Evolutionary conservation across 1,284 basidiomycete genomes (phyloP).

Genomic region (Chalciporus sp.): DNA sequence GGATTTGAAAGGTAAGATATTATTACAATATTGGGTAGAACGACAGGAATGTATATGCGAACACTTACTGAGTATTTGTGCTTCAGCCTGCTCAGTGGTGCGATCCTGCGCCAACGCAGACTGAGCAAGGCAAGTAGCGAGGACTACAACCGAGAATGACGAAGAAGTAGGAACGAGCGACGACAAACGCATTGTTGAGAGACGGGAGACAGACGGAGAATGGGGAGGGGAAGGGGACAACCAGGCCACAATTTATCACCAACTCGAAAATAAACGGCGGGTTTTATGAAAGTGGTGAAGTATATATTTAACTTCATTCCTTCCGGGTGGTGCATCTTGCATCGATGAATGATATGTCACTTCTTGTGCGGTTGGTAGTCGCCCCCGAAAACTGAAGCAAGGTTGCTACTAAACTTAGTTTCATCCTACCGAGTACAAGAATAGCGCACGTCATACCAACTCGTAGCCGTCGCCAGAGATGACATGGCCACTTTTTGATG

Average conservation of each 20-base stretch:
- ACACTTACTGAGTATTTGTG: conserved; percentile 35
- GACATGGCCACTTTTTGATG: background rate
- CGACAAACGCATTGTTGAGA: conserved; percentile 18
- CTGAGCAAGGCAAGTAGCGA: background rate
- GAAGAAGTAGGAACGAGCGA: conserved; percentile 21
- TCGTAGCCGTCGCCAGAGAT: too few relatives aligned
- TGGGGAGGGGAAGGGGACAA: too few relatives aligned
- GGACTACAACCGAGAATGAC: conserved; percentile 4
- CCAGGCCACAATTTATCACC: too few relatives aligned
- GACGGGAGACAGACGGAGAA: background rate
- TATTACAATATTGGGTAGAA: background rate
- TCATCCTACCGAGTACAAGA: background rate
- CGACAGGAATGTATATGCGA: background rate
- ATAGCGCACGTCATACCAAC: background rate
- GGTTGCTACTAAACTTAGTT: background rate
- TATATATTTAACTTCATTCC: too few relatives aligned
- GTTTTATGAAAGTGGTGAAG: too few relatives aligned
- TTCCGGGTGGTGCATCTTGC: too few relatives aligned
- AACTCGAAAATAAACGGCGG: too few relatives aligned
- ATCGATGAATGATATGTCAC: background rate
- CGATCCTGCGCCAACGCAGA: conserved; percentile 28
- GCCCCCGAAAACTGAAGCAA: too few relatives aligned
- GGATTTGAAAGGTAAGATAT: background rate
- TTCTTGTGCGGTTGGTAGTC: too few relatives aligned
- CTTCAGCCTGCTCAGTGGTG: conserved; percentile 40